Evolutionary conservation across 306 rosid genomes (phyloP).

Genomic region (Hippophae rhamnoides): DNA sequence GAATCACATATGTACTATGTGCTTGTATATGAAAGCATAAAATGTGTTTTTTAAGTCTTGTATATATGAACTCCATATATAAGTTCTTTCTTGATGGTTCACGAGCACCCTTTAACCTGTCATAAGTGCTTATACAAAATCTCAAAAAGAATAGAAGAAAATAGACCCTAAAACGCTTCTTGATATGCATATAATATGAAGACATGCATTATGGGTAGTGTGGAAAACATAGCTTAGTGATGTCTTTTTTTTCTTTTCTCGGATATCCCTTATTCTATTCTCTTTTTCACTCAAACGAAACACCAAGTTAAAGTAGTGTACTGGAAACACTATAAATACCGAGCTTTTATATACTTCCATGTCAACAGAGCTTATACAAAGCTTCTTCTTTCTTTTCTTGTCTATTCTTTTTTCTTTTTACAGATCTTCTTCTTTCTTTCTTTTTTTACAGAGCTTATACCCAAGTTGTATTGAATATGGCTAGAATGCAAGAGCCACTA

Average conservation of each 20-base stretch:
- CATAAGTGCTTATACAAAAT: background rate
- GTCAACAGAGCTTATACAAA: constrained; percentile 10
- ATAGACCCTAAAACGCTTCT: background rate
- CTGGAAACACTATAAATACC: constrained; percentile 43
- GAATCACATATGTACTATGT: too few species aligned
- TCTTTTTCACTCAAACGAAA: background rate
- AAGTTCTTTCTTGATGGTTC: too few species aligned
- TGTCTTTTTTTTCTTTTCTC: background rate
- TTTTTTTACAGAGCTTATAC: background rate
- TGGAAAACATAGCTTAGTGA: constrained; percentile 6
- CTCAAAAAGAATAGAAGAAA: background rate
- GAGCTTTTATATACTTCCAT: constrained; percentile 17
- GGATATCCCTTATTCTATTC: constrained; percentile 5
- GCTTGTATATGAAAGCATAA: too few species aligned
- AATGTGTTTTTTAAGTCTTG: too few species aligned
- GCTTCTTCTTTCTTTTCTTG: constrained; percentile 7
- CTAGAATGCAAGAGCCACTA: constrained; percentile 47
- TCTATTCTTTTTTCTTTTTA: background rate
- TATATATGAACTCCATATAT: too few species aligned
- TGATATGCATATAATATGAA: constrained; percentile 3
- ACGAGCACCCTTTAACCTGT: too few species aligned
- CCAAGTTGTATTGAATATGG: constrained; percentile 19
- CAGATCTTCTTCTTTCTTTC: background rate
- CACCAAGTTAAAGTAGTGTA: constrained; percentile 7
- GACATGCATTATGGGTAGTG: background rate